These are phyloP conservation scores for Adansonia digitata DNA, from an alignment of 345 rosid genomes.

Conservation along the genomic window DNA sequence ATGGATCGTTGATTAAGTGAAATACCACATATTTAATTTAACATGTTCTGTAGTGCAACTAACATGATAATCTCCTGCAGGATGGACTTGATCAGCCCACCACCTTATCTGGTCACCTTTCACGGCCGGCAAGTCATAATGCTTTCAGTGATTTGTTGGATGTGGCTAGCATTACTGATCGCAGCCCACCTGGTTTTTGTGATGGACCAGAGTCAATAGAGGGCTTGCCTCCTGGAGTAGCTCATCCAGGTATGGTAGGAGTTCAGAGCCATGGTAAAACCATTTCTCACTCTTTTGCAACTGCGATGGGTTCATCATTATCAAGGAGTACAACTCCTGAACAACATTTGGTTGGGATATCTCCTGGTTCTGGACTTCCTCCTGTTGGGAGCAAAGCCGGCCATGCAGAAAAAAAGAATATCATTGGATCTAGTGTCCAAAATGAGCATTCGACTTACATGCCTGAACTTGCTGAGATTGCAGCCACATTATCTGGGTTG, in stretches of 20 bases:
- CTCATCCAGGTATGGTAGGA: slow-evolving; percentile 36
- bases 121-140: slow-evolving; percentile 68
- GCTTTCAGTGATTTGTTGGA: slow-evolving; percentile 54
- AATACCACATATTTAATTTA: not conserved
- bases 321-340: slow-evolving; percentile 73
- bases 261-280: slow-evolving; percentile 27
- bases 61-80: slow-evolving; percentile 33
- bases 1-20: not conserved
- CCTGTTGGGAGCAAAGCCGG: slow-evolving; percentile 56
- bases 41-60: not conserved
- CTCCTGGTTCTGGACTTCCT: slow-evolving; percentile 54
- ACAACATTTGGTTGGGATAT: slow-evolving; percentile 46
- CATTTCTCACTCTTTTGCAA: slow-evolving; percentile 38
- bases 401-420: slow-evolving; percentile 46
- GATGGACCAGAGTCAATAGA: slow-evolving; percentile 43
- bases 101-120: slow-evolving; percentile 46
- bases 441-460: slow-evolving; percentile 36
- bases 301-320: slow-evolving; percentile 54
- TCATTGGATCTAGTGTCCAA: slow-evolving; percentile 34
- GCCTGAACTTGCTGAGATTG: slow-evolving; percentile 50
- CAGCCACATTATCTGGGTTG: slow-evolving; percentile 51
- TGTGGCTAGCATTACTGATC: slow-evolving; percentile 29
- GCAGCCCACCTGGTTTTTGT: slow-evolving; percentile 35
- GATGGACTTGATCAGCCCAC: slow-evolving; percentile 65
- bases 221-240: slow-evolving; percentile 41